Evolutionary conservation across 2,329 filamentous ascomycete species (phyloP), one percentile per base, ranked within the genome.

Genomic region (Epichloe baconii): DNA sequence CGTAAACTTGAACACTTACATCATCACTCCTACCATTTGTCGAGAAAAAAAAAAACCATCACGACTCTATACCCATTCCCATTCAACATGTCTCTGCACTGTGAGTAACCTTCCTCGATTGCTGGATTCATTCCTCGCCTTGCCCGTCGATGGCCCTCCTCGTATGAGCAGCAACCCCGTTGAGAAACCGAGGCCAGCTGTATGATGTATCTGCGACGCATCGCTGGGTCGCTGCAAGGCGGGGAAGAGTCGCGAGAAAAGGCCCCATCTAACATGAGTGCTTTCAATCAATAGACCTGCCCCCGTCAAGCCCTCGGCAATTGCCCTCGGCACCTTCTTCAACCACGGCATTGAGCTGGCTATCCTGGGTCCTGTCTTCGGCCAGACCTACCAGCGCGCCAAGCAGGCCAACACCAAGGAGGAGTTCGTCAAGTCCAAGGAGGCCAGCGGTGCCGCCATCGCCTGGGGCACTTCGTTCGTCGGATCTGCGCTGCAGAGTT

Each of bases 301-400:
- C 36, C 68, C 90, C 60, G 93, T 98, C 66, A 97, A 96, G 85
- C 93, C 93, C 62, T 96, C 90, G 66, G 91, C 93, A 64, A 95
- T 98, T 66, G 93, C 91, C 65, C 82, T 97, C 65, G 93, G 93
- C 73, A 93, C 90, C 56, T 74, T 89, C 70, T 98, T 96, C 83
- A 96, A 86, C 79, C 91, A 98, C 74, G 83, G 84, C 63, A 78
- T 88, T 63, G 93, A 93, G 65, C 83, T 93, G 57, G 90, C 87
- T 56, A 82, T 97, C 62, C 80, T 97, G 56, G 79, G 82, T 54
- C 91, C 91, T 56, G 74, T 97, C 71, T 95, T 97, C 68, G 91
- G 93, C 66, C 85, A 94, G 65, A 91, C 88, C 65, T 96, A 95
- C 80, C 84, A 90, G 73, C 86, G 88, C 61, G 90, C 91, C 60